A percentile compares a stretch with the other conserved stretches of the same genome.
Conservation (phyloP, 2,329 filamentous ascomycete species). For the Diplodia sapinea region DNA sequence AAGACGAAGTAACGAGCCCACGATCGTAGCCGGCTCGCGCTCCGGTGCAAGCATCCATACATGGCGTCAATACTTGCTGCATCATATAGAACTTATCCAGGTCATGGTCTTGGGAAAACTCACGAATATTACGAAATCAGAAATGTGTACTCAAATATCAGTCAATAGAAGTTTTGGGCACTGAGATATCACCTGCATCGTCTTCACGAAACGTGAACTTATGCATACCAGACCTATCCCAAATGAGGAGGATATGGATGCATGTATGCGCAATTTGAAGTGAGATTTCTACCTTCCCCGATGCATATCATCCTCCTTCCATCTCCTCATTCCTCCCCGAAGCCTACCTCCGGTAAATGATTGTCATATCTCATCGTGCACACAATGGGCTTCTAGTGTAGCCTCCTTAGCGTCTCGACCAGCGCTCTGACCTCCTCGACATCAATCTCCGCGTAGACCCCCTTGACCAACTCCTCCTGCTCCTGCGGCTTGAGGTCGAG, state of each 20-base stretch:
- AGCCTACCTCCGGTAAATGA: background rate
- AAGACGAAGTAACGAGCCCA: background rate
- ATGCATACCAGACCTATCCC: too few relatives aligned
- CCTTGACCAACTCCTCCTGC: conserved; percentile 60
- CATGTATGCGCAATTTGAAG: background rate
- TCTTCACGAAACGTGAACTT: too few relatives aligned
- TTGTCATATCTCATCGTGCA: background rate
- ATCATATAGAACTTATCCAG: too few relatives aligned
- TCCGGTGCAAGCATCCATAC: too few relatives aligned
- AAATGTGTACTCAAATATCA: too few relatives aligned
- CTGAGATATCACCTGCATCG: too few relatives aligned
- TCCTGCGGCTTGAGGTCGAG: conserved; percentile 69
- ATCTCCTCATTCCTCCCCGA: background rate
- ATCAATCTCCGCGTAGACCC: conserved; percentile 63
- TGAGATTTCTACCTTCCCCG: background rate
- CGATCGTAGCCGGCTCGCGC: too few relatives aligned
- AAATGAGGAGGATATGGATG: too few relatives aligned
- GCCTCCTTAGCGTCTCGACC: conserved; percentile 62
- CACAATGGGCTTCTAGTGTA: conserved; percentile 42
- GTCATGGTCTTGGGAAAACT: too few relatives aligned
- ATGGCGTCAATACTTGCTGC: too few relatives aligned
- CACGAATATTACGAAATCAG: too few relatives aligned
- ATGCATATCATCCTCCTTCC: conserved; percentile 3
- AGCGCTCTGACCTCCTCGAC: conserved; percentile 63
- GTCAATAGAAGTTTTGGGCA: too few relatives aligned